Base-by-base conservation (phyloP, 768 basidiomycete species). In the Leccinellum albellum region DNA sequence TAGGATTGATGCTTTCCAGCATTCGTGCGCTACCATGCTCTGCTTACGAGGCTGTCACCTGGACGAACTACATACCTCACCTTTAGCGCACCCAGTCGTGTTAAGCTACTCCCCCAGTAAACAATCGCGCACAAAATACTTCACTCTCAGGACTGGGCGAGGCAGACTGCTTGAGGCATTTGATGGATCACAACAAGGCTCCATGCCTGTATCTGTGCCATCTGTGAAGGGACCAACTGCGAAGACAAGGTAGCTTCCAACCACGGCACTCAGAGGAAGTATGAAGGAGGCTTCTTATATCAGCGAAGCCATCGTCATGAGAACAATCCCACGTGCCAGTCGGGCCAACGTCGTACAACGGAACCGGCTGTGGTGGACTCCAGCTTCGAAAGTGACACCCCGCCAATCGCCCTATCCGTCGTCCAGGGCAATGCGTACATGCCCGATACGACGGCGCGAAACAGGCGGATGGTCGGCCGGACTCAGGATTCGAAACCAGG, bases 51-150 rank as follows among this genome's bases (percentile, higher is more conserved):
- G 24, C n/a, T 6, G 21, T 59, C 3, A 4, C 49, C 23, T 59
- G 58, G 58, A 32, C 21, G 1, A 0, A n/a, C 9, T 51, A 51
- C 26, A 40, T 59, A 6, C 58, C 58, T 15, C 58, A 57, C 33
- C 23, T 55, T 20, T 55, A 57, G 35, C 0, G 15, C 20, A 42
- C 40, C 6, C 20, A 0, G 12, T 42, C 40, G 10, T 40, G 40
- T 40, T 7, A 0, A 40, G 6, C 37, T 37, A 37, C 35, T 20
- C 40, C 20, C 40, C 0, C 20, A 42, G 7, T 42, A 15, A 1
- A 40, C 0, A 40, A 40, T 40, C 37, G 1, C 37, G n/a, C 1
- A n/a, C 37, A 40, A n/a, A n/a, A 40, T 40, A n/a, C 37, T n/a
- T 40, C 17, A 3, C 2, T 40, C 9, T 40, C 37, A 40, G n/a